Conservation (phyloP, 2,329 filamentous ascomycete species). For the Dothidotthia symphoricarpi region DNA sequence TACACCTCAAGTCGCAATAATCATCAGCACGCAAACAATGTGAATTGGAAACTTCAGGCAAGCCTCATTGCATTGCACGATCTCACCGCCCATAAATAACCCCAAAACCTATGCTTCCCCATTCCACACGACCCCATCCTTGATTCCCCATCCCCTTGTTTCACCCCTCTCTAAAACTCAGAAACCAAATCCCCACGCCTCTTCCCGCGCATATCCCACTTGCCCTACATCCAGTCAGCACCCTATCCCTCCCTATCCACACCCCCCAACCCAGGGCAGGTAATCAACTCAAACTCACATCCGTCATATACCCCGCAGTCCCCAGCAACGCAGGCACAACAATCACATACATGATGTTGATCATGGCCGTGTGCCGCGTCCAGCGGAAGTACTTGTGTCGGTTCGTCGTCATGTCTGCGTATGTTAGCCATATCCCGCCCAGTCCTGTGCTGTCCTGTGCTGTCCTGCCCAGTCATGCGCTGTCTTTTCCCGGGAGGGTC, state of each 20-base stretch:
- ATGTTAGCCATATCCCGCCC: constrained; percentile 12
- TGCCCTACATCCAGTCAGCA: constrained; percentile 62
- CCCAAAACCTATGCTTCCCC: too few species aligned
- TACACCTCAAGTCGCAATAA: too few species aligned
- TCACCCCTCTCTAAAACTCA: constrained; percentile 75
- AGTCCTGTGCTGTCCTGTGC: too few species aligned
- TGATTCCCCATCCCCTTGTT: too few species aligned
- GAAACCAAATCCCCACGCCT: constrained; percentile 77
- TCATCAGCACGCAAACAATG: too few species aligned
- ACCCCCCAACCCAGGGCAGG: not conserved
- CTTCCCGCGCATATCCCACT: constrained; percentile 83
- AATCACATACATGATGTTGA: constrained; percentile 74
- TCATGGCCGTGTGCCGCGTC: constrained; percentile 76
- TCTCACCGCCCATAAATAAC: too few species aligned
- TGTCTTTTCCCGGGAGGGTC: too few species aligned
- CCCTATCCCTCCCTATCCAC: constrained; percentile 1
- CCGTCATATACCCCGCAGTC: constrained; percentile 73
- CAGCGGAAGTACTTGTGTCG: constrained; percentile 95
- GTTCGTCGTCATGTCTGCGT: constrained; percentile 73
- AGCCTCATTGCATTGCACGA: too few species aligned
- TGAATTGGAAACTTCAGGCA: too few species aligned
- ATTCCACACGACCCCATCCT: too few species aligned
- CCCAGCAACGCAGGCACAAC: constrained; percentile 70
- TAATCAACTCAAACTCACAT: constrained; percentile 70
- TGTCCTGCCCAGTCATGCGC: too few species aligned